Conservation (phyloP, 306 rosid genomes). For the Malus domestica region ASM211411v1 NC_041802.1:32360501-32361000, state of each 20-base stretch:
- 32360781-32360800: neutral
- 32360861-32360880: neutral
- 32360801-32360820: neutral
- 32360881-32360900: neutral
- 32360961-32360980: slow-evolving; percentile 64
- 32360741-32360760: neutral
- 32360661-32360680: neutral
- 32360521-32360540: slow-evolving; percentile 19
- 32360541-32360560: neutral
- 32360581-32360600: neutral
- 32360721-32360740: neutral
- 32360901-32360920: slow-evolving; percentile 1
- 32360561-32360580: neutral
- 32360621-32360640: slow-evolving; percentile 9
- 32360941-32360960: slow-evolving; percentile 57
- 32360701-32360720: neutral
- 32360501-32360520: slow-evolving; percentile 15
- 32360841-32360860: neutral
- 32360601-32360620: neutral
- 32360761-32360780: neutral
- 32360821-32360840: neutral
- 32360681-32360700: neutral
- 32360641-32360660: neutral
- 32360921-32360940: slow-evolving; percentile 36
- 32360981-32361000: slow-evolving; percentile 52